Base-by-base conservation (phyloP, 2,329 filamentous ascomycete genomes). In the Botrytis byssoidea region DNA sequence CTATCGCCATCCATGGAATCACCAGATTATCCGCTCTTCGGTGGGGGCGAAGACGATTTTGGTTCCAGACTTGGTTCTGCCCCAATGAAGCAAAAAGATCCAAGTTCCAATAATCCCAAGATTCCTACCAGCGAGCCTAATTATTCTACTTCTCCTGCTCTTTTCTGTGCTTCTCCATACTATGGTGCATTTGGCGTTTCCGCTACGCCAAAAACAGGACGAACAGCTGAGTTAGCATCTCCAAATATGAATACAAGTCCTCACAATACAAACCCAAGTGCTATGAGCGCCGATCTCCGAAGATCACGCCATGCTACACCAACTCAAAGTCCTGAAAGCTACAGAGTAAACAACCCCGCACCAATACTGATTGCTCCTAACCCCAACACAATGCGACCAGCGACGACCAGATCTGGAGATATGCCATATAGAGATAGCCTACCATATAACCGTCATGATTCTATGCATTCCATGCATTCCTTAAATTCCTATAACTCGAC, bases 151-250 rank as follows among this genome's bases (percentile, higher is more conserved):
- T 74, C 77, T 37, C 74, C 76, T 32, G 10, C 35, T 42, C 72
- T 73, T 51, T 65, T 75, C 61, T 74, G 71, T 71, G 22, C 69
- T 7, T 44, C 72, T 9, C 77, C 78, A 8, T 78, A 78, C 44
- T 80, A 51, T 44, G 79, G 79, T 20, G 55, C 71, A 14, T 79
- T 69, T 69, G 76, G 77, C n/a, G 79, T 79, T 10, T 80, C 79
- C 3, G 78, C 74, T 44, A 74, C 74, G 16, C 60, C 77, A 29
- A 66, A 69, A 12, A 76, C 77, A 6, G 66, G 66, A 25, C 68
- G 69, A 55, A 74, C 78, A 44, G 48, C 65, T 22, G 67, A 71
- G 32, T 25, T 73, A 9, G n/a, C 75, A 25, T 77, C 78, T 29
- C 78, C 78, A 42, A 74, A 60, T 37, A 66, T 77, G 29, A 75